Conservation (phyloP, 2,329 filamentous ascomycete genomes). For the Knoxdaviesia capensis region DNA sequence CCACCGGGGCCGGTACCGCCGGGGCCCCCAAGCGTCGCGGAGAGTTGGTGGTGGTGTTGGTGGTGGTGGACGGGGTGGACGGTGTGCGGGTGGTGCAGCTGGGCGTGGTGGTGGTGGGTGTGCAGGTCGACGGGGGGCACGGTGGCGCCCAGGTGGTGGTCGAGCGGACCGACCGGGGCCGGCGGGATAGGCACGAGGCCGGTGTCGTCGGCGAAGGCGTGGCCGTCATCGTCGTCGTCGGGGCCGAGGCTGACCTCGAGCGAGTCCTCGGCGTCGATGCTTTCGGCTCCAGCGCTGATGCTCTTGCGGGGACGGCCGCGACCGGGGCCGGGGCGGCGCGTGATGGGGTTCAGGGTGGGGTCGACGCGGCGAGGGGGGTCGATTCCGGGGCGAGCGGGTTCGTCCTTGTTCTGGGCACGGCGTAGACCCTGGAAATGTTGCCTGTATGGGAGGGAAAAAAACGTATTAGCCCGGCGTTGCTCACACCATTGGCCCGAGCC, state of each 20-base stretch:
- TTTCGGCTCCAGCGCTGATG: neutral
- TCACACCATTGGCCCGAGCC: neutral
- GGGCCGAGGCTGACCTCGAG: neutral
- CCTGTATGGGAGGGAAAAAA: conserved; percentile 12
- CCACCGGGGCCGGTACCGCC: neutral
- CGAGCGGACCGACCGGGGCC: too few relatives aligned
- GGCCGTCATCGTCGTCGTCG: conserved; percentile 5
- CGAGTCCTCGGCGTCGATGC: too few relatives aligned
- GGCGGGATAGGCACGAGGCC: too few relatives aligned
- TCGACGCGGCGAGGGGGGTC: conserved; percentile 21
- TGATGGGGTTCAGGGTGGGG: conserved; percentile 36
- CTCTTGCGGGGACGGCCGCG: conserved; percentile 30
- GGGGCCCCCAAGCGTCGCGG: neutral
- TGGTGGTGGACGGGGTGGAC: too few relatives aligned
- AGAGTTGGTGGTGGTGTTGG: too few relatives aligned
- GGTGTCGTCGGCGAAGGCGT: too few relatives aligned
- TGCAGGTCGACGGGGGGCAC: too few relatives aligned
- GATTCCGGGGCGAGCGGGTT: conserved; percentile 14
- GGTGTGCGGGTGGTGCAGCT: too few relatives aligned
- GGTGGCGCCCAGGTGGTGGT: too few relatives aligned
- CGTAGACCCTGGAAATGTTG: conserved; percentile 42
- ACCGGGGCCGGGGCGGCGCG: conserved; percentile 36
- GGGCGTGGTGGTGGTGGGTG: too few relatives aligned
- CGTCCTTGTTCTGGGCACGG: conserved; percentile 31
- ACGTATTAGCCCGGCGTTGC: neutral